These are phyloP conservation scores for Funneliformis caledonium DNA, from an alignment of 371 early-diverging fungal genomes.

Conservation along the genomic window DNA sequence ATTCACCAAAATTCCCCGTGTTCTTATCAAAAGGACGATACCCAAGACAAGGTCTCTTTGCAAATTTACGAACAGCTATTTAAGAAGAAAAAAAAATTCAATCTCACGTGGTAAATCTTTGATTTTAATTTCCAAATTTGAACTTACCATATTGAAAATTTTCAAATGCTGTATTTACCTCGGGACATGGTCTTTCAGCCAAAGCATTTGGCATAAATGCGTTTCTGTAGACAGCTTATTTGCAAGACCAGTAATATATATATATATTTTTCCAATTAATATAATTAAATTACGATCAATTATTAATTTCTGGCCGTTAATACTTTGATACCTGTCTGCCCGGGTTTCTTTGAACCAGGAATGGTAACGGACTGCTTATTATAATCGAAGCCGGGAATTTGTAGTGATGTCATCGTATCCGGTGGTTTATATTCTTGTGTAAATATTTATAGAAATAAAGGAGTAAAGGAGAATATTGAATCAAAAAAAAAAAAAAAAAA, in stretches of 20 bases:
- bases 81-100: not conserved
- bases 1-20: slow-evolving; percentile 60
- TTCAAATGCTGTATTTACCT: slow-evolving; percentile 10
- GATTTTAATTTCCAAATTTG: not conserved
- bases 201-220: not conserved
- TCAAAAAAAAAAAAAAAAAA: too few relatives aligned
- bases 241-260: not conserved
- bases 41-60: slow-evolving; percentile 59
- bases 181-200: not conserved
- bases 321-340: slow-evolving; percentile 42
- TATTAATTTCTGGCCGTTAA: slow-evolving; percentile 6
- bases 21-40: slow-evolving; percentile 54
- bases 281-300: not conserved
- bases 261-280: not conserved
- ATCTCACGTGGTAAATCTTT: not conserved
- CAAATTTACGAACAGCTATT: not conserved
- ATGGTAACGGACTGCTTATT: slow-evolving; percentile 39
- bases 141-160: slow-evolving; percentile 16
- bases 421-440: not conserved
- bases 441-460: not conserved
- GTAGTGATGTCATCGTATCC: not conserved
- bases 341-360: slow-evolving; percentile 1
- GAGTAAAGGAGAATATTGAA: too few relatives aligned
- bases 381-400: slow-evolving; percentile 36
- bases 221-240: slow-evolving; percentile 11